Conservation (phyloP, 169 alveolate genomes). For the Amoebophrya sp. region DNA sequence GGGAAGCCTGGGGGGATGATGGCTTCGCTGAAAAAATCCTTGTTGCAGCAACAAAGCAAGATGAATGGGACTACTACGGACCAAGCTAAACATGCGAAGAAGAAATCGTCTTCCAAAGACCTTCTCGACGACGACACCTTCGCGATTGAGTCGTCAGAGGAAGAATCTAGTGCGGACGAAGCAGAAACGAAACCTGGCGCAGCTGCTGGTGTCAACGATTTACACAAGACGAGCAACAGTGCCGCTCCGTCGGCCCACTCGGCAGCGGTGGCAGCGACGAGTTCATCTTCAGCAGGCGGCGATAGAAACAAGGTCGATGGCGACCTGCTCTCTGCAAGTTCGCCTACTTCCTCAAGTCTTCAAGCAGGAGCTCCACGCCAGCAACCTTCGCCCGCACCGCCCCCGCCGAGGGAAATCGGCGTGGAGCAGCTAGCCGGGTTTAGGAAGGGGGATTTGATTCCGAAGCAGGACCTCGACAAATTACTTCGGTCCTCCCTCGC, state of each 20-base stretch:
- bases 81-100: too few species aligned
- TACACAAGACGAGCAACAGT: neutral
- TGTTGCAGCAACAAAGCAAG: too few species aligned
- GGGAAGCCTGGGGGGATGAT: too few species aligned
- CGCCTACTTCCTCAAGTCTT: too few species aligned
- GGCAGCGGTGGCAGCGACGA: too few species aligned
- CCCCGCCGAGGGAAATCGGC: too few species aligned
- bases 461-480: neutral
- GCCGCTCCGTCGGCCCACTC: neutral
- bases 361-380: too few species aligned
- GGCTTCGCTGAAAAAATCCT: too few species aligned
- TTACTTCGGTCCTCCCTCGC: neutral
- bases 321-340: neutral
- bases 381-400: too few species aligned
- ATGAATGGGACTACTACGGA: too few species aligned
- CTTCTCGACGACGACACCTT: neutral
- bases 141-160: neutral
- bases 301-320: neutral
- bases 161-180: neutral
- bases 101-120: too few species aligned
- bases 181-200: too few species aligned
- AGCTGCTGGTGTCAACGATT: neutral
- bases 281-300: neutral
- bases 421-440: neutral
- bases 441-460: neutral